Evolutionary conservation across 2,329 filamentous ascomycete genomes (phyloP).

Genomic region (Clonostachys rosea): DNA sequence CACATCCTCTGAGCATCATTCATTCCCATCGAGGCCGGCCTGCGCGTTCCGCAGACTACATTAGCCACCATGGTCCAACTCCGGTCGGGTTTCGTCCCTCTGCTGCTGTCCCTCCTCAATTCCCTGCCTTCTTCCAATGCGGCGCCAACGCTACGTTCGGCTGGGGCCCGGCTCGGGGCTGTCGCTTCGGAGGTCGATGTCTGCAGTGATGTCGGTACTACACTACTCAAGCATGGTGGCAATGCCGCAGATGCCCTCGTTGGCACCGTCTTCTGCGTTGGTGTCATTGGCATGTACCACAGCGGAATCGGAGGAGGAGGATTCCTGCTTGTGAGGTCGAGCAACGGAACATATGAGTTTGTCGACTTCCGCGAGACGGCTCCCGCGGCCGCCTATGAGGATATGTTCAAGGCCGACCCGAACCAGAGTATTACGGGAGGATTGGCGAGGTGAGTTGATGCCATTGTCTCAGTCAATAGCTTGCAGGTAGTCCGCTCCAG

Average conservation of each 20-base stretch:
- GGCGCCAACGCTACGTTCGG: too few species aligned
- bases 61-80: too few species aligned
- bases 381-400: constrained; percentile 69
- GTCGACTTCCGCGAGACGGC: constrained; percentile 85
- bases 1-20: too few species aligned
- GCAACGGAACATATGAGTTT: constrained; percentile 67
- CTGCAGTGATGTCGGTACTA: constrained; percentile 55
- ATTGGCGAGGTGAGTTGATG: constrained; percentile 50
- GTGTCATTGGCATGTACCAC: constrained; percentile 62
- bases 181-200: constrained; percentile 56
- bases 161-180: constrained; percentile 35
- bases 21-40: too few species aligned
- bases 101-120: too few species aligned
- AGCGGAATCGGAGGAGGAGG: constrained; percentile 73
- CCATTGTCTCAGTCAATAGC: constrained; percentile 11
- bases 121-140: too few species aligned
- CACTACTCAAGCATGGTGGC: constrained; percentile 52
- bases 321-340: constrained; percentile 67
- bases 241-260: constrained; percentile 65
- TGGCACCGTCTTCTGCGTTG: constrained; percentile 60
- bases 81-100: too few species aligned
- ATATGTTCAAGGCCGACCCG: constrained; percentile 75
- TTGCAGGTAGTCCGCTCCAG: constrained; percentile 6
- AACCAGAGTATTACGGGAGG: constrained; percentile 63
- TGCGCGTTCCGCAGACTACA: too few species aligned